A percentile compares a stretch with the other conserved stretches of the same genome.
phyloP scores from a whole-genome alignment of 108 stramenopile species.

The Skeletonema costatum region DNA sequence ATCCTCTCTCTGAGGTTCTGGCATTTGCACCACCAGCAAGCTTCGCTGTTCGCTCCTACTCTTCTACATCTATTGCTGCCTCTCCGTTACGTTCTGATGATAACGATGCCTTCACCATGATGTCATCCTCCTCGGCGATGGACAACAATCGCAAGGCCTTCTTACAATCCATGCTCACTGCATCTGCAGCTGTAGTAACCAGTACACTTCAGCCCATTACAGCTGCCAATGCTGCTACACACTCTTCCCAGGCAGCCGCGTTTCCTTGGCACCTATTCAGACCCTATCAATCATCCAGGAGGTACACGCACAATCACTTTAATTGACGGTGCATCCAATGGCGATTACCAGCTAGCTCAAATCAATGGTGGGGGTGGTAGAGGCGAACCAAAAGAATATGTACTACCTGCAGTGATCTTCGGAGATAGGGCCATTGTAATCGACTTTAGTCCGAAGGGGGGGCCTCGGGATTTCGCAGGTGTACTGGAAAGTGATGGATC shows the following conservation, averaged over 20 bases:
- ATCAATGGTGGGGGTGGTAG: constrained; percentile 55
- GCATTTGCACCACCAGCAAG: not conserved
- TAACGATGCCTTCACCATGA: not conserved
- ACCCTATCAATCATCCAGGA: constrained; percentile 69
- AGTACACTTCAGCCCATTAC: not conserved
- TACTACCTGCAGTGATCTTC: constrained; percentile 53
- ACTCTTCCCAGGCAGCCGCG: not conserved
- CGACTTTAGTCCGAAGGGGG: constrained; percentile 61
- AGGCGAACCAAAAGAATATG: constrained; percentile 55
- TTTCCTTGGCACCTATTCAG: constrained; percentile 58
- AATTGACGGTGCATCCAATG: constrained; percentile 25
- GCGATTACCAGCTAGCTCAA: constrained; percentile 57
- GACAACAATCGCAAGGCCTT: not conserved
- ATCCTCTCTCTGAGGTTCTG: not conserved
- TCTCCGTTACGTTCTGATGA: not conserved
- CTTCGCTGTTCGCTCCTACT: not conserved
- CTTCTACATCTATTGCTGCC: not conserved
- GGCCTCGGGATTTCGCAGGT: constrained; percentile 57
- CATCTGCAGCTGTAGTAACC: not conserved
- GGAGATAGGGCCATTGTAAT: constrained; percentile 60
- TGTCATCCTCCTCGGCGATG: not conserved
- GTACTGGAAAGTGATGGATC: constrained; percentile 53
- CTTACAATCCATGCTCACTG: not conserved
- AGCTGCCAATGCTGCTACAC: not conserved
- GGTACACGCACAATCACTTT: constrained; percentile 55